Base-by-base conservation (phyloP, 202 grass and related monocot genomes). In the Carex arenaria region DNA sequence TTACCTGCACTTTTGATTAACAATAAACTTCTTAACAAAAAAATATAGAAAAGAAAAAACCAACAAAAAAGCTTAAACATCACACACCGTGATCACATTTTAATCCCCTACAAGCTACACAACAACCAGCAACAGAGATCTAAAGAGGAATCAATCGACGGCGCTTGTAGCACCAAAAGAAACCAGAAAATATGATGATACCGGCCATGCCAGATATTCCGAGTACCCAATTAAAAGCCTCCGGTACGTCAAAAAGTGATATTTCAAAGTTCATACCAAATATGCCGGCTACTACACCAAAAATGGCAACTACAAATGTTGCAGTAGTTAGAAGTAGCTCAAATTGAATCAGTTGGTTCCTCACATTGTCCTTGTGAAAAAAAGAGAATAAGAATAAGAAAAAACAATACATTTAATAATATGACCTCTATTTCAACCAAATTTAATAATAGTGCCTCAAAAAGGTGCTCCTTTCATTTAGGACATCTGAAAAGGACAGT, bases 261-360 rank as follows among this genome's bases (percentile, higher is more conserved):
- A 93, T 83, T 53, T 84, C 72, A 19, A 99, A 99, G 82, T 99
- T 99, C 96, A 95, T 95, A 62, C 96, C 96, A 19, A 99, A 99
- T 71, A 99, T 81, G 47, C 96, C 96, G 0, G 91, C 85, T 10
- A 99, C 81, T 42, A 99, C 96, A 18, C 86, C 96, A 31, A 95
- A 90, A 55, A 99, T 95, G 15, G 96, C 84, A 28, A 95, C 96
- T 84, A 99, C 85, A 80, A 99, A 99, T 22, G 96, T 95, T 1
- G 96, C 93, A 0, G 93, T 91, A 64, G 91, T 87, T 66, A 99
- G 89, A 34, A 99, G 88, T 80, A 99, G 87, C 80, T 99, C 96
- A 13, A 90, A 93, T 70, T 99, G 93, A 80, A 99, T 99, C 86
- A 99, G 69, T 59, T 99, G 96, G 53, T 99, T 99, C 30, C 89